phyloP scores from a whole-genome alignment of 1,284 basidiomycete genomes.

The Ceratorhiza oryzae-sativae region DNA sequence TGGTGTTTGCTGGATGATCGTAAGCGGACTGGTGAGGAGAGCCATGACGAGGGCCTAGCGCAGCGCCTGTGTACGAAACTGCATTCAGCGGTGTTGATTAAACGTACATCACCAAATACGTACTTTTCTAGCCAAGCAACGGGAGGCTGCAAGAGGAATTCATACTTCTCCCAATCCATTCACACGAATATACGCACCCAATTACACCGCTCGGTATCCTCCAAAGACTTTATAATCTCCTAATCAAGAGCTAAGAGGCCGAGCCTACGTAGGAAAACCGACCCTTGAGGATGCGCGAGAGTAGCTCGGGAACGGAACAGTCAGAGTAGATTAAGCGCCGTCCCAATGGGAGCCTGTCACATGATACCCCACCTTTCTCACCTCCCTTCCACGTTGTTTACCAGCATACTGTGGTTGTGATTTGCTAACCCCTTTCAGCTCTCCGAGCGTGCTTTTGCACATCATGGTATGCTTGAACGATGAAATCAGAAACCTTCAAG shows the following conservation, averaged over 20 bases:
- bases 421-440: not conserved
- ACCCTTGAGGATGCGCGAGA: not conserved
- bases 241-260: not conserved
- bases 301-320: not conserved
- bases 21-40: constrained; percentile 71
- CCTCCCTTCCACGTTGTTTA: not conserved
- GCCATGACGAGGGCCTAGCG: constrained; percentile 59
- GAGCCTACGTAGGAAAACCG: not conserved
- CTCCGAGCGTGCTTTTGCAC: not conserved
- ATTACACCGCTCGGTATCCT: not conserved
- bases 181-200: not conserved
- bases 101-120: not conserved
- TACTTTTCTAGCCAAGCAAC: constrained; percentile 1
- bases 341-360: not conserved
- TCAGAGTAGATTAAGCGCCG: not conserved
- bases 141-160: not conserved
- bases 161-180: not conserved
- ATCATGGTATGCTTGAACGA: constrained; percentile 16
- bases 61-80: not conserved
- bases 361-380: not conserved
- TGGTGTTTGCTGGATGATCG: constrained; percentile 72
- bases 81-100: not conserved
- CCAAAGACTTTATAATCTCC: not conserved
- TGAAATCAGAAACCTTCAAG: too few relatives aligned
- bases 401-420: not conserved